A percentile compares a stretch with the other conserved stretches of the same genome.
These are phyloP conservation scores for Pilaira anomala DNA, from an alignment of 192 early-diverging fungal species.

Conservation along the genomic window DNA sequence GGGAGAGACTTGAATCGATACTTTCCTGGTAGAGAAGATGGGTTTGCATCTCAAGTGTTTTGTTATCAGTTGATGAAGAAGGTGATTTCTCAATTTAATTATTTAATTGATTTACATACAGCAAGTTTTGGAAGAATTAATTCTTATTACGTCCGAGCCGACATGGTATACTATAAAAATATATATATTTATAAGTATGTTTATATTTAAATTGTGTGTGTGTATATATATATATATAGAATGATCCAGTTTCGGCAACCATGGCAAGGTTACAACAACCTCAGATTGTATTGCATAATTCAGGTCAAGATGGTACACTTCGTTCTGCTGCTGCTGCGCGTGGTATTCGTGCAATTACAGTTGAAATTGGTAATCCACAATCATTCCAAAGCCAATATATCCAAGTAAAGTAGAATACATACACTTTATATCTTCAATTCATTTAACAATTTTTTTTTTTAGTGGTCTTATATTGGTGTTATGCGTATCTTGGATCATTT, in stretches of 20 bases:
- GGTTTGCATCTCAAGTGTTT: conserved; percentile 80
- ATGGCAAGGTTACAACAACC: conserved; percentile 88
- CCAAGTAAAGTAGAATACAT: conserved; percentile 49
- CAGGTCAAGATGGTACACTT: conserved; percentile 74
- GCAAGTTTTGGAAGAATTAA: conserved; percentile 83
- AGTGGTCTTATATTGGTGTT: conserved; percentile 64
- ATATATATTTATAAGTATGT: background rate
- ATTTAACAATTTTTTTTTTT: conserved; percentile 16
- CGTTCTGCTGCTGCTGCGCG: conserved; percentile 73
- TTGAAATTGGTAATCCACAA: conserved; percentile 90
- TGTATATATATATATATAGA: conserved; percentile 20
- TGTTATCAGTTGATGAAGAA: conserved; percentile 78
- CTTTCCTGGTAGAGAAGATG: conserved; percentile 73
- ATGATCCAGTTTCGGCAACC: conserved; percentile 61
- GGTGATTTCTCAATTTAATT: conserved; percentile 77
- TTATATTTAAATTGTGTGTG: background rate
- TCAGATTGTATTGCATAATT: conserved; percentile 67
- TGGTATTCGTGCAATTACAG: conserved; percentile 82
- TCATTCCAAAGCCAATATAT: conserved; percentile 84
- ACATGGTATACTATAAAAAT: conserved; percentile 49
- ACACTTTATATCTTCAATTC: too few relatives aligned
- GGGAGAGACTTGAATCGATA: conserved; percentile 85
- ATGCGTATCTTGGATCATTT: conserved; percentile 65
- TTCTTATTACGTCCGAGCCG: conserved; percentile 82
- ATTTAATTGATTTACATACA: conserved; percentile 86